phyloP scores from a whole-genome alignment of 306 rosid species.

The Vigna radiata region DNA sequence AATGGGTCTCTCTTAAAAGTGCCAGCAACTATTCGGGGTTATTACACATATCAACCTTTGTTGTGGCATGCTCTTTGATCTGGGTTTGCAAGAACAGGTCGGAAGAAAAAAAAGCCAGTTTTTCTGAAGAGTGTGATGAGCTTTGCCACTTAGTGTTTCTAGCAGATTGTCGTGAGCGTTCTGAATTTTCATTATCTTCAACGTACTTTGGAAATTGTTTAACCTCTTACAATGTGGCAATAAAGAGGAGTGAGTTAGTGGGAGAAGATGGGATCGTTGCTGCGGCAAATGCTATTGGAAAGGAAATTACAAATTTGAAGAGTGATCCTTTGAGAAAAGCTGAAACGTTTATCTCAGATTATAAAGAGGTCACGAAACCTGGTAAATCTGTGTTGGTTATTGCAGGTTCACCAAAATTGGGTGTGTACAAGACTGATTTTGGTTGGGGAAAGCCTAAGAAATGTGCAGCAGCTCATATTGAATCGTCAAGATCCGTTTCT shows the following conservation, averaged over 20 bases:
- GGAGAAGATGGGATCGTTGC: conserved; percentile 47
- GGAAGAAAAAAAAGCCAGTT: conserved; percentile 1
- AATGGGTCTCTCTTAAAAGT: background rate
- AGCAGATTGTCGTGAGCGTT: conserved; percentile 55
- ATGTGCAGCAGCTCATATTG: conserved; percentile 48
- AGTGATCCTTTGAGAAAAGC: conserved; percentile 38
- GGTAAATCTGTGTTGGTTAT: background rate
- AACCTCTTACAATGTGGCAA: background rate
- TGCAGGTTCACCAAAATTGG: conserved; percentile 56
- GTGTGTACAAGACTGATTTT: conserved; percentile 54
- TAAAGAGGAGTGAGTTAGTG: conserved; percentile 41
- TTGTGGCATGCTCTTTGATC: conserved; percentile 40
- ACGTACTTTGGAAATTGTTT: conserved; percentile 60
- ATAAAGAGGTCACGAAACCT: background rate
- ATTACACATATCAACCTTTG: conserved; percentile 46
- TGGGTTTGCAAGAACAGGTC: conserved; percentile 47
- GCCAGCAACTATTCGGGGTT: background rate
- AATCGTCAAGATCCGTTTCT: conserved; percentile 37
- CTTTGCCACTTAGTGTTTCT: conserved; percentile 30
- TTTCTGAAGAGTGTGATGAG: conserved; percentile 19
- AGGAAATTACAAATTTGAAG: conserved; percentile 41
- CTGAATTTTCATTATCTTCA: conserved; percentile 40
- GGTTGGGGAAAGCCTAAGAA: conserved; percentile 66
- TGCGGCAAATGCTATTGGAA: conserved; percentile 45
- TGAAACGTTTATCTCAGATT: conserved; percentile 42